A percentile compares a stretch with the other conserved stretches of the same genome.
Evolutionary conservation across 352 stramenopile genomes (phyloP).

Genomic region (Discostella stelligera): DNA sequence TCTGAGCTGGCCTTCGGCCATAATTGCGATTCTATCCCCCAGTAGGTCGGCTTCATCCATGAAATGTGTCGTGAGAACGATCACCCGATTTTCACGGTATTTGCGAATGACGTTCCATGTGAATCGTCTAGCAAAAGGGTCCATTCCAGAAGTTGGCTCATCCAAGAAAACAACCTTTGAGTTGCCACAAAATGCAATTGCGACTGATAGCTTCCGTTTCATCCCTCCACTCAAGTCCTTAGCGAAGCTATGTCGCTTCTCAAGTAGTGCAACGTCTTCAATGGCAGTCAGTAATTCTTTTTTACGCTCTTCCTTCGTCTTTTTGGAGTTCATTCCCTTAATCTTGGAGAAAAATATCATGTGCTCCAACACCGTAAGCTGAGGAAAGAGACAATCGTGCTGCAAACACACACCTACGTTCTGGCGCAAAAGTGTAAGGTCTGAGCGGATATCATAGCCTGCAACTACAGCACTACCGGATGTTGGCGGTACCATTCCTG

Average conservation of each 20-base stretch:
- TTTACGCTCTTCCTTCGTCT: constrained; percentile 60
- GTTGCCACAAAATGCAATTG: constrained; percentile 93
- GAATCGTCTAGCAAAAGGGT: constrained; percentile 91
- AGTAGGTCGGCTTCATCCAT: constrained; percentile 90
- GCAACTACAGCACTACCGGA: constrained; percentile 63
- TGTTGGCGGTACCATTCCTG: constrained; percentile 87
- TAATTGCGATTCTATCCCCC: constrained; percentile 90
- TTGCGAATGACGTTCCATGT: constrained; percentile 89
- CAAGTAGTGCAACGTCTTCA: constrained; percentile 76
- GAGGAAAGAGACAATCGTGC: constrained; percentile 93
- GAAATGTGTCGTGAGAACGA: constrained; percentile 94
- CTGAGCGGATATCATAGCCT: constrained; percentile 70
- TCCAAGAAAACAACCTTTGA: constrained; percentile 83
- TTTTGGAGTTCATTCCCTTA: constrained; percentile 83
- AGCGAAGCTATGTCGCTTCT: constrained; percentile 75
- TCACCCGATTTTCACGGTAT: constrained; percentile 76
- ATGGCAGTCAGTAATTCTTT: constrained; percentile 62
- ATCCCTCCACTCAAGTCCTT: constrained; percentile 79
- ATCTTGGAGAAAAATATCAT: constrained; percentile 90
- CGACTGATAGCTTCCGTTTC: constrained; percentile 95
- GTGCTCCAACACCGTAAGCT: constrained; percentile 94
- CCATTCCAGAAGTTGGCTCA: constrained; percentile 92
- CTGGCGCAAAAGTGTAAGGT: constrained; percentile 89
- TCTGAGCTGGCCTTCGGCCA: constrained; percentile 88
- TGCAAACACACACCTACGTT: constrained; percentile 95